Evolutionary conservation across 257 asterid species (phyloP), one percentile per base, ranked within the genome.

Genomic region (Eustoma russellianum): DNA sequence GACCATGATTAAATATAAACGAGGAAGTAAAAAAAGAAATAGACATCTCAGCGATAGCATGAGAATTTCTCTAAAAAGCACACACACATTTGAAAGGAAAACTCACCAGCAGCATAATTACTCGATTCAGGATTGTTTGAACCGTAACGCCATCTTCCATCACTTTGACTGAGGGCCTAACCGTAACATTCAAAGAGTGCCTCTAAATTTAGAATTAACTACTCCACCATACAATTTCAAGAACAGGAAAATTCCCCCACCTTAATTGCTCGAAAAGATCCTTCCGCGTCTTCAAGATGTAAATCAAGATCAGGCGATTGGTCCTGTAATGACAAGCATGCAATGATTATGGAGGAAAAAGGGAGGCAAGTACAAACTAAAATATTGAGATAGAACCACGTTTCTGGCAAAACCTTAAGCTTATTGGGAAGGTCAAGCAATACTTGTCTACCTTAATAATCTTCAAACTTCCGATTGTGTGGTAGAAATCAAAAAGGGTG

Each of bases 141-240:
- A 75, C 76, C 88, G 65, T 80, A 77, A 53, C 91, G 91, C 97
- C 97, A 92, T 73, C 89, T 88, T 68, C 97, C 97, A 79, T 92
- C 99, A 81, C 97, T 92, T 71, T 88, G 97, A 73, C 99, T 67
- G 53, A 92, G 95, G 72, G 94, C 88, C 99, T 92, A 75, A 50
- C 56, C 66, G 55, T 54, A 64, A 63, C 46, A 15, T 33, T n/a
- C 35, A 65, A 30, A 11, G 35, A 17, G 52, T 60, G 67, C 62
- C 41, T 59, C 33, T 70, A 41, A 57, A 51, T 54, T 73, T 34
- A 41, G 15, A 52, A 13, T 28, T 43, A 15, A 4, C 12, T 50
- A 3, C 6, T 17, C 48, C 18, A 47, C 59, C 5, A 38, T 19
- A 12, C 46, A 44, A 45, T 55, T 34, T 30, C 13, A 50, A 43